Base-by-base conservation (phyloP, 805 yeast species). In the Pichia scutulata region DNA sequence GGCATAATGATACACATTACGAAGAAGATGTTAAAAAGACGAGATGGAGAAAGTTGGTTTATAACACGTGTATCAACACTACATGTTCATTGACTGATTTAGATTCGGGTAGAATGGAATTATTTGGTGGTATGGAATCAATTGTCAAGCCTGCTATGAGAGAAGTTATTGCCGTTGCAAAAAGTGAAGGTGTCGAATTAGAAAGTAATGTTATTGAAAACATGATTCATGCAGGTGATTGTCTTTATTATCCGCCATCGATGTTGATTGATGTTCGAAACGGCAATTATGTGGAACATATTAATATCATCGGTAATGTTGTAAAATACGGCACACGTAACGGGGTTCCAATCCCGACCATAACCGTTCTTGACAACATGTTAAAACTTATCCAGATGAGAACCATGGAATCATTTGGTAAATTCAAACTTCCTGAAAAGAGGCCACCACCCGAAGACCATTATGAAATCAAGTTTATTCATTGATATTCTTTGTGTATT, bases 1-100 rank as follows among this genome's bases (percentile, higher is more conserved):
- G 56, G 13, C 56, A 60, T 44, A 64, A 63, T 50, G 56, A 48
- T 16, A 51, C 59, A 18, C 43, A 43, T 8, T 67, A 57, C 50
- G 73, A 69, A 52, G 64, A 60, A 36, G 53, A 70, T 49, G 70
- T 65, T 40, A 66, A 68, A 54, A 68, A 52, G 55, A 64, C 70
- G 12, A 61, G 80, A 55, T 71, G 76, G 74, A 62, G 68, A 43
- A 74, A 75, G 52, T 61, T 75, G 55, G 63, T 75, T 21, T 75
- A 74, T 60, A 75, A 75, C 50, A 73, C 75, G 36, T 63, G 75
- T 5, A 64, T 72, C 48, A 75, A 75, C 60, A 66, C 78, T 3
- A 60, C 74, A 9, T 66, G 76, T 55, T 69, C 74, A 4, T 56
- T 72, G 45, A 67, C 72, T 19, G 57, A 65, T 39, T 62, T 67